These are phyloP conservation scores for Capsicum pubescens DNA, from an alignment of 257 asterid species.

Conservation along the genomic window DNA sequence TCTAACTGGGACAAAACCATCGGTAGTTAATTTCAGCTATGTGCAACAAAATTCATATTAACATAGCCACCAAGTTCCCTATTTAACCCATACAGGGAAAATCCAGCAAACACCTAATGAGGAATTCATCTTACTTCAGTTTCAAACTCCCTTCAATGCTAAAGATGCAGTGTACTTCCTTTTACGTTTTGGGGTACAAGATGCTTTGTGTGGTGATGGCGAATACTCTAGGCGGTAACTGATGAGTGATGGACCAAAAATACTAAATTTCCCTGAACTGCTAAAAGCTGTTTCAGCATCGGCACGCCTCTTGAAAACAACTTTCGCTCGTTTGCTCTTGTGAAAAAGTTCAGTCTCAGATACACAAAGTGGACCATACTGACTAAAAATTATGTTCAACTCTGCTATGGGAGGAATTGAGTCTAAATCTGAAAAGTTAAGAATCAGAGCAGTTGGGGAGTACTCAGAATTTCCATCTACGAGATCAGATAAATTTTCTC, in stretches of 20 bases:
- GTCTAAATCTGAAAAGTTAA: slow-evolving; percentile 54
- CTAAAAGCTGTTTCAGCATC: slow-evolving; percentile 83
- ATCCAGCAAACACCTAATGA: slow-evolving; percentile 1
- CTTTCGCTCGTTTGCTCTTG: slow-evolving; percentile 67
- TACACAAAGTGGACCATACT: slow-evolving; percentile 64
- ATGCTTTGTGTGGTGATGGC: slow-evolving; percentile 42
- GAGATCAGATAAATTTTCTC: slow-evolving; percentile 26
- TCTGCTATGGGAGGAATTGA: slow-evolving; percentile 57
- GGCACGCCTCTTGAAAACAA: slow-evolving; percentile 58
- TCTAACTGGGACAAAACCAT: slow-evolving; percentile 41
- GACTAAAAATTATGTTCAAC: slow-evolving; percentile 64
- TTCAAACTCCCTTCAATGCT: slow-evolving; percentile 35
- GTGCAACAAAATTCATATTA: slow-evolving; percentile 32
- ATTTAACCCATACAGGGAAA: not conserved
- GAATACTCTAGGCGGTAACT: slow-evolving; percentile 62
- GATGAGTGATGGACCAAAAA: slow-evolving; percentile 72
- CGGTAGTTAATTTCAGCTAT: slow-evolving; percentile 43
- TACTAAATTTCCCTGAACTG: slow-evolving; percentile 67
- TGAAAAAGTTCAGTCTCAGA: slow-evolving; percentile 52
- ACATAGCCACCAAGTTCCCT: slow-evolving; percentile 17
- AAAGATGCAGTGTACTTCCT: slow-evolving; percentile 36
- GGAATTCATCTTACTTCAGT: slow-evolving; percentile 28
- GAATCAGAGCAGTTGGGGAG: slow-evolving; percentile 62
- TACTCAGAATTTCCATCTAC: slow-evolving; percentile 40
- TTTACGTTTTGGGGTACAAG: slow-evolving; percentile 45